Base-by-base conservation (phyloP, 75 land plant species). In the Selaginella tamariscina region DNA sequence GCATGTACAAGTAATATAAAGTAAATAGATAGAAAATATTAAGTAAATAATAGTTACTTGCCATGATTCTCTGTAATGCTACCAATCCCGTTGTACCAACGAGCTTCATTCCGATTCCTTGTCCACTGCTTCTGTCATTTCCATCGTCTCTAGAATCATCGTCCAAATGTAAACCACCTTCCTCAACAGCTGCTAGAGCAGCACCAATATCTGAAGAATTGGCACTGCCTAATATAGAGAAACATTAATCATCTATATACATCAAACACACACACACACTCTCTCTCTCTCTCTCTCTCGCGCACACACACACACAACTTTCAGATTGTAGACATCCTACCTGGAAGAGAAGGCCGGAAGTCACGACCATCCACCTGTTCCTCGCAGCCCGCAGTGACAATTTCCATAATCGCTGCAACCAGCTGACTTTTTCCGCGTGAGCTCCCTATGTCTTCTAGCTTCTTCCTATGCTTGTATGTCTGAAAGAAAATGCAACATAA, bases 381-480 rank as follows among this genome's bases (percentile, higher is more conserved):
- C 27, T 94, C 96, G 74, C 87, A 83, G 66, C 83, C 85, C 56
- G 88, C 82, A 30, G 96, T 90, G 65, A 95, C 75, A 18, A 95
- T 77, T 72, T 91, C 96, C 96, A 91, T 95, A 28, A 95, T 82
- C 21, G 96, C 91, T 55, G 88, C 82, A 64, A 95, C 92, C 54
- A 90, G 92, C 89, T 86, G 83, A 73, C 96, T 86, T 73, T 80
- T 84, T 27, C 96, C 96, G 75, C 80, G 81, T 49, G 75, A 80
- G 66, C 71, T 69, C 68, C 75, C 80, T 54, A 73, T 62, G 70
- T 70, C 64, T 55, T 79, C 84, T 18, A 75, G 63, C 75, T 80
- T 74, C 71, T 60, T 18, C 78, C 49, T 5, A 39, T 39, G 49
- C 15, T 39, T 39, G 49, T 5, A 39, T 15, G 49, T 39, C 49